Base-by-base conservation (phyloP, 2,329 filamentous ascomycete species). In the Trichophyton equinum region DNA sequence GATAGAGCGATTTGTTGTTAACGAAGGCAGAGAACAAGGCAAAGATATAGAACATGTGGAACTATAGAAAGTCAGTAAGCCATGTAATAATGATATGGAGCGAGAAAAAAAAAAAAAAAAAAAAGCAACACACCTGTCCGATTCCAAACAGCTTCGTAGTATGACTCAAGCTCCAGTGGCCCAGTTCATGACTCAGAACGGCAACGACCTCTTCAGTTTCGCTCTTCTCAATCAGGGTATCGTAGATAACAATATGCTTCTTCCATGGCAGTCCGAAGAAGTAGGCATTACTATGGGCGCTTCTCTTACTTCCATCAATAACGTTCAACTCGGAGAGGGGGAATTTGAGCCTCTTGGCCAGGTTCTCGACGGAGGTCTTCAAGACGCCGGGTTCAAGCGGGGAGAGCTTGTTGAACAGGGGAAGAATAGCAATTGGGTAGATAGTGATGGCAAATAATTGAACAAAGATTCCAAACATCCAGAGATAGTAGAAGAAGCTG, bases 221-320 rank as follows among this genome's bases (percentile, higher is more conserved):
- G 73, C 88, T 94, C 83, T 97, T 96, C 76, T 96, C 92, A 64
- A 99, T 91, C 65, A 99, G 78, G 4, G 95, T 99, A 73, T 99
- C 94, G 73, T 96, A 99, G 71, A 99, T 95, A 70, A 99, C 94
- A 78, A 99, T 99, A 79, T 97, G 95, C 83, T 97, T 97, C 83
- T 96, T 96, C 91, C 92, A 99, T 47, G 94, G 94, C 61, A 99
- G 83, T 63, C 94, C 94, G 69, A 95, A 96, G 78, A 99, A 99
- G 76, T 95, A 95, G 20, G 89, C 89, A 71, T 95, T 95, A 77
- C 87, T 91, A 77, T 95, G 89, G 25, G 88, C 87, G 71, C 86
- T 90, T 68, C 89, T 83, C 79, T 92, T 92, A 78, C 87, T 91
- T 57, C 89, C 90, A 72, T 95, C 89, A 69, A 99, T 99, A 70